phyloP scores from a whole-genome alignment of 441 rosid species.

The Aquilaria agallochum region DNA sequence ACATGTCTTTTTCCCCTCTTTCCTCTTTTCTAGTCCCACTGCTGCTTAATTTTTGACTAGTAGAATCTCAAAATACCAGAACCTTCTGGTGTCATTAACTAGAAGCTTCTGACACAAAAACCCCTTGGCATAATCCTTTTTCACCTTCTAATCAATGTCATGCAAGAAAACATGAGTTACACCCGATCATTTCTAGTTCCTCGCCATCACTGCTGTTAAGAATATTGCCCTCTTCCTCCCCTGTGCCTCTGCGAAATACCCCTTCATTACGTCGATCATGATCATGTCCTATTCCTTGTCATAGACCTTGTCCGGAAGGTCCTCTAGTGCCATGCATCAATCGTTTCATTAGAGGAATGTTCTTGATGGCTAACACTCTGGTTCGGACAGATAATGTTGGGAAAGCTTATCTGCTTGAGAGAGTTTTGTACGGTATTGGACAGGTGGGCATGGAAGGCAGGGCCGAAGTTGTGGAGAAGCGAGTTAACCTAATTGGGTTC shows the following conservation, averaged over 20 bases:
- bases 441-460: slow-evolving; percentile 28
- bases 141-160: slow-evolving; percentile 36
- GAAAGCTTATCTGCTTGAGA: slow-evolving; percentile 26
- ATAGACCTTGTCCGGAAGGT: slow-evolving; percentile 44
- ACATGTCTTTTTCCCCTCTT: too few relatives aligned
- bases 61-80: slow-evolving; percentile 40
- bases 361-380: slow-evolving; percentile 16
- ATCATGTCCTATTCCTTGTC: slow-evolving; percentile 52
- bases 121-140: slow-evolving; percentile 33
- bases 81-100: slow-evolving; percentile 26
- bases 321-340: slow-evolving; percentile 28
- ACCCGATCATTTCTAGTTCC: slow-evolving; percentile 33
- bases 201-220: slow-evolving; percentile 46
- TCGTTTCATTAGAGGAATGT: slow-evolving; percentile 7
- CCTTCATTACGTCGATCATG: slow-evolving; percentile 52
- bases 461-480: slow-evolving; percentile 41
- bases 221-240: slow-evolving; percentile 56
- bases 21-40: too few relatives aligned
- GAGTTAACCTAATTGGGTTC: slow-evolving; percentile 71
- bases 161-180: slow-evolving; percentile 48
- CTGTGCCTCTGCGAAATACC: slow-evolving; percentile 38
- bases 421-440: slow-evolving; percentile 21
- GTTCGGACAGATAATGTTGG: slow-evolving; percentile 10
- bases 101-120: slow-evolving; percentile 31
- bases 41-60: slow-evolving; percentile 10